Evolutionary conservation across 2,329 filamentous ascomycete species (phyloP).

Genomic region (Arthrobotrys conoides): DNA sequence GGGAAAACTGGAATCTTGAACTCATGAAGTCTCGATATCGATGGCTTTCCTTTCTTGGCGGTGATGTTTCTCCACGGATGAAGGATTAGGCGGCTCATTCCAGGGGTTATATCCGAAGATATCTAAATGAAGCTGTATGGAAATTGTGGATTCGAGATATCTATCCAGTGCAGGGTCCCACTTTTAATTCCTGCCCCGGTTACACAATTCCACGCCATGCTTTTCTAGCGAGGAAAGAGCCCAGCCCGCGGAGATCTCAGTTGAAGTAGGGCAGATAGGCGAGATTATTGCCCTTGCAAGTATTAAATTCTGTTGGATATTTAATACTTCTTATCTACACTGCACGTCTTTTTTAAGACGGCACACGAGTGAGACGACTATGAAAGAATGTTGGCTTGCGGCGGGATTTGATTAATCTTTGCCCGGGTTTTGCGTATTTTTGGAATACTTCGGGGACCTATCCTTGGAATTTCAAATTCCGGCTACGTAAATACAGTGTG

Average conservation of each 20-base stretch:
- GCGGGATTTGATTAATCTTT: slow-evolving; percentile 1
- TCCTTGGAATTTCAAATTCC: not conserved
- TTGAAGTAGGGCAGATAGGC: slow-evolving; percentile 37
- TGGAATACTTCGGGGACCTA: not conserved
- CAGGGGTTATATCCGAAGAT: slow-evolving; percentile 26
- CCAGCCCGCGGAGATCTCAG: slow-evolving; percentile 42
- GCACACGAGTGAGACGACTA: slow-evolving; percentile 14
- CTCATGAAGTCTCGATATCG: slow-evolving; percentile 19
- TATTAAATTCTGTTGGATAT: slow-evolving; percentile 7
- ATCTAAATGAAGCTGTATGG: slow-evolving; percentile 4
- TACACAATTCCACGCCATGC: slow-evolving; percentile 38
- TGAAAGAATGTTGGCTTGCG: not conserved
- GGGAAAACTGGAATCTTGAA: slow-evolving; percentile 17
- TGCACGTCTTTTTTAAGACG: not conserved
- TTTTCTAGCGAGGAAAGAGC: slow-evolving; percentile 9
- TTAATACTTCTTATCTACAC: slow-evolving; percentile 22
- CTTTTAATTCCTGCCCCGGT: slow-evolving; percentile 26
- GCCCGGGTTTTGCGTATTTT: slow-evolving; percentile 16
- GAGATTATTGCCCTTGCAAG: slow-evolving; percentile 28
- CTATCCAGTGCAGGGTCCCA: slow-evolving; percentile 12
- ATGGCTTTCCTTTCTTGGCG: slow-evolving; percentile 2
- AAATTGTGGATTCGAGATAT: slow-evolving; percentile 22
- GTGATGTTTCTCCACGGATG: slow-evolving; percentile 42
- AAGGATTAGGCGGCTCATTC: slow-evolving; percentile 24
- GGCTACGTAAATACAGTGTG: slow-evolving; percentile 16